Evolutionary conservation across 2,329 filamentous ascomycete species (phyloP), one percentile per base, ranked within the genome.

Genomic region (Biscogniauxia mediterranea): DNA sequence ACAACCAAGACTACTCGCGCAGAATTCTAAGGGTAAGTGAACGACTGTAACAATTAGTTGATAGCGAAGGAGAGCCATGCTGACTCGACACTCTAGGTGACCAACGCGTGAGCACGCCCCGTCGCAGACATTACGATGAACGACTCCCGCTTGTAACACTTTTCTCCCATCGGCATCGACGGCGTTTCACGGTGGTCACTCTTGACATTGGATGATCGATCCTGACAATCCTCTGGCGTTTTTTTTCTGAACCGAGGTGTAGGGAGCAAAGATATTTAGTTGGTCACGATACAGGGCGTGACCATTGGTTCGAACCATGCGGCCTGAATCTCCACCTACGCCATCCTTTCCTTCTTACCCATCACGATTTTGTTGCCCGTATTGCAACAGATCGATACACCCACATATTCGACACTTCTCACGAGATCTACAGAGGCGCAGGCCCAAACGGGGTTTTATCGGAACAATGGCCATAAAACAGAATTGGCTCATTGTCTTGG

Each of bases 1-100:
- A 98, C 76, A 96, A 97, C 78, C 88, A 96, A 78, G 94, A 98
- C 76, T 98, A 97, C 80, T 97, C 94, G 65, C 88, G 94, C 79
- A 90, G 91, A 79, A 97, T 98, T 77, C 85, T 98, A 73, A 91
- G 96, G 87, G 94, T 96, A 84, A 68, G 85, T 80, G 53, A 61
- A 23, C 23, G 23, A 5, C 23, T 23, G 55, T 1, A 11, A 15
- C 54, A 5, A 23, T 5, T 32, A 9, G 28, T 46, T 46, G 7
- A 5, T n/a, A 42, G 1, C 11, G 6, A 20, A 3, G 4, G 26
- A 50, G 26, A 6, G 5, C 59, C 58, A 58, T 61, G 23, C 61
- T 66, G 55, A 65, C 59, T 46, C 13, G 25, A n/a, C n/a, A 19
- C 26, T 46, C 4, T 52, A 75, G 73, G 73, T 75, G 62, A 75